Base-by-base conservation (phyloP, 345 rosid genomes). In the Citrus cavaleriei region DNA sequence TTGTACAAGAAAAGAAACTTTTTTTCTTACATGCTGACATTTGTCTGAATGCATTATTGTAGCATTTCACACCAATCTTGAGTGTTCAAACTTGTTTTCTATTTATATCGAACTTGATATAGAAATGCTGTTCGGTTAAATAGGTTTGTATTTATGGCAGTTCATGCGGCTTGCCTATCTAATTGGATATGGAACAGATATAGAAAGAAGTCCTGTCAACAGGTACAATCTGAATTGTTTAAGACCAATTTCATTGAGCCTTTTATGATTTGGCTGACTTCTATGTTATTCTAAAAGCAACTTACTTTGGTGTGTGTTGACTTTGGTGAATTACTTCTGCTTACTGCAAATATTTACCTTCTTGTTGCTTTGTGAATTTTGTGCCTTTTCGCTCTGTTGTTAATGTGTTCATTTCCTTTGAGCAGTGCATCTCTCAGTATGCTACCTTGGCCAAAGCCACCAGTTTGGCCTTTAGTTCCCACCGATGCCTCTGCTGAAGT, bases 391-490 rank as follows among this genome's bases (percentile, higher is more conserved):
- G 49, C 32, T 68, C 63, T 60, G 16, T 68, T 79, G 74, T 68
- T 68, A 37, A 80, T 70, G 25, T 71, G 27, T 78, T 68, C 68
- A 60, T 68, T 80, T 80, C 63, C 81, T 84, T 75, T 83, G 85
- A 69, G 83, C 94, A 94, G 99, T 89, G 99, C 98, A 79, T 93
- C 89, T 34, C 97, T 96, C 70, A 94, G 99, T 86, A 93, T 96
- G 98, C 93, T 96, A 60, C 95, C 98, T 77, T 96, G 99, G 99
- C 98, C 99, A 70, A 96, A 90, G 83, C 98, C 99, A 72, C 85
- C 92, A 25, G 87, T 94, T 83, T 96, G 99, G 98, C 99, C 99
- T 72, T 91, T 91, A 67, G 87, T 91, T 90, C 98, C 98, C 54
- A 72, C 82, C 70, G 94, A 91, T 87, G 93, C 94, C 80, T 86